Evolutionary conservation across 2,329 filamentous ascomycete genomes (phyloP).

Genomic region (Fusarium sp.): DNA sequence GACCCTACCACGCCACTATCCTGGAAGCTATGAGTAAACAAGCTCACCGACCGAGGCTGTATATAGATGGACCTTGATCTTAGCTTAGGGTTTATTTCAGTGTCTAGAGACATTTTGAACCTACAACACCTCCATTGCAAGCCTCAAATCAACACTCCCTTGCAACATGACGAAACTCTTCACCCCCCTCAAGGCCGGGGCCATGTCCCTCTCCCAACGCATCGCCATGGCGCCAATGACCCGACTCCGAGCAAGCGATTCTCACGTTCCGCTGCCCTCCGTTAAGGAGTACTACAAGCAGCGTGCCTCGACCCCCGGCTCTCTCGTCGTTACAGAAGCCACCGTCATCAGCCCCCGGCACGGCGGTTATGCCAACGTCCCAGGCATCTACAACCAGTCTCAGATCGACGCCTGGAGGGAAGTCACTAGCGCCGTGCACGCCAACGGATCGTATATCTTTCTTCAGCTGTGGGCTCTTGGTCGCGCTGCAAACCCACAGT

Average conservation of each 20-base stretch:
- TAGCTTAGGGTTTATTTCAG: background rate
- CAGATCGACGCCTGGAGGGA: slow-evolving; percentile 1
- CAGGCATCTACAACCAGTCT: background rate
- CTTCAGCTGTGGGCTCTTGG: background rate
- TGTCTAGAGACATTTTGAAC: background rate
- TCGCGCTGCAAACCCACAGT: background rate
- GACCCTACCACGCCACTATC: background rate
- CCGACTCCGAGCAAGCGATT: background rate
- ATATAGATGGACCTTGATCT: background rate
- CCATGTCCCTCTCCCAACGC: background rate
- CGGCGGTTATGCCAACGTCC: background rate
- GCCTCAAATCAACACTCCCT: background rate
- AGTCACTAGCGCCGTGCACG: background rate
- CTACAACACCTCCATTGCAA: background rate
- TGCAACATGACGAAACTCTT: background rate
- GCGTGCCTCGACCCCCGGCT: background rate
- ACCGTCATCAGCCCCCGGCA: background rate
- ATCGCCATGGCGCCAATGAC: background rate
- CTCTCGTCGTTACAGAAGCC: background rate
- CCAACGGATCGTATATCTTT: background rate
- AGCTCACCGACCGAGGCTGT: background rate
- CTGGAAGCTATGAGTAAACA: background rate
- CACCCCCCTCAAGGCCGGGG: background rate
- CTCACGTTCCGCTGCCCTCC: background rate
- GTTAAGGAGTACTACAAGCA: background rate